Conservation (phyloP, 2,329 filamentous ascomycete species). For the Aspergillus sp. region DNA sequence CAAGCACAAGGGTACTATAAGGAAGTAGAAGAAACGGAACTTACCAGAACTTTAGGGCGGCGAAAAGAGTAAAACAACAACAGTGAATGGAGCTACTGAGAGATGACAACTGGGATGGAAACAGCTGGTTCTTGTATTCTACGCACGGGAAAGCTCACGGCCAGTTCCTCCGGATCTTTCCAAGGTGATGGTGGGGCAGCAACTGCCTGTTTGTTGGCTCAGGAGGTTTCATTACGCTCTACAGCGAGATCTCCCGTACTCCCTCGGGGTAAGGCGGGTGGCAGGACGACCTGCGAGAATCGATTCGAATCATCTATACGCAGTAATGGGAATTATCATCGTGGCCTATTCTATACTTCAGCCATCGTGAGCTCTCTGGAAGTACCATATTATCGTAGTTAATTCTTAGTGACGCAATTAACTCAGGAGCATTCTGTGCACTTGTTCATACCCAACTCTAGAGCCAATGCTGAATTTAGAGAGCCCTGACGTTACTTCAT, state of each 20-base stretch:
- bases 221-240: constrained; percentile 24
- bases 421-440: background rate
- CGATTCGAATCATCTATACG: background rate
- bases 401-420: background rate
- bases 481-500: background rate
- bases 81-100: background rate
- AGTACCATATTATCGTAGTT: background rate
- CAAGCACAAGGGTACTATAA: background rate
- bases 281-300: constrained; percentile 1
- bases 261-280: constrained; percentile 34
- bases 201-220: constrained; percentile 23
- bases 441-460: background rate
- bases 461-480: background rate
- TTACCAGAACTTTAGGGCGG: constrained; percentile 8
- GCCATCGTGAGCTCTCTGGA: background rate
- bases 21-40: constrained; percentile 2
- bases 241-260: constrained; percentile 40
- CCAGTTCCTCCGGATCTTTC: constrained; percentile 39
- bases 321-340: background rate
- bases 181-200: constrained; percentile 37
- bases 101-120: constrained; percentile 5
- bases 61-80: constrained; percentile 6
- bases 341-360: background rate
- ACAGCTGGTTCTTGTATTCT: constrained; percentile 18
- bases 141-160: constrained; percentile 29